Evolutionary conservation across 73 alveolate species (phyloP).

Genomic region (Paramecium caudatum): DNA sequence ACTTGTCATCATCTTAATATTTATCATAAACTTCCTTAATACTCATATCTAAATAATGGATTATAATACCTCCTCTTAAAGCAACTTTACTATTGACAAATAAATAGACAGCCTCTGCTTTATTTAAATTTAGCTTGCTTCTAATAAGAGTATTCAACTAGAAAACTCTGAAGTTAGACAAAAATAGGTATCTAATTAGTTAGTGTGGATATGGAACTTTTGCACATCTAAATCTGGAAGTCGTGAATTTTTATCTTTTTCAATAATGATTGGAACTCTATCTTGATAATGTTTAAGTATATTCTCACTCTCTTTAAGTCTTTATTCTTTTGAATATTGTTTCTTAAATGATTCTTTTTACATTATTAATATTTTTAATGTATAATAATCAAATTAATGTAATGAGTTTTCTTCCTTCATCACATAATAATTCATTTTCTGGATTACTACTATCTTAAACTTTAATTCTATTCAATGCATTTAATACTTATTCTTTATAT

Average conservation of each 20-base stretch:
- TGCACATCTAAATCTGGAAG: constrained; percentile 66
- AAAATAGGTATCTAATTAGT: constrained; percentile 23
- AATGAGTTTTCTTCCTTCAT: constrained; percentile 60
- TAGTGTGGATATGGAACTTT: constrained; percentile 35
- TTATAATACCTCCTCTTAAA: constrained; percentile 47
- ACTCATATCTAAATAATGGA: constrained; percentile 51
- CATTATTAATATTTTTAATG: background rate
- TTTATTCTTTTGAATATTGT: constrained; percentile 20
- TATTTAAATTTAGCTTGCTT: constrained; percentile 53
- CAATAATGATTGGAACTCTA: constrained; percentile 66
- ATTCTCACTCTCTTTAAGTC: constrained; percentile 65
- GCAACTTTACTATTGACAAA: constrained; percentile 68
- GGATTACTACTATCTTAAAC: constrained; percentile 57
- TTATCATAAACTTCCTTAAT: constrained; percentile 60
- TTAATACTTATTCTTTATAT: background rate
- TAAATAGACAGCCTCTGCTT: constrained; percentile 65
- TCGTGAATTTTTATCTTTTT: constrained; percentile 48
- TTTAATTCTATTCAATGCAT: constrained; percentile 24
- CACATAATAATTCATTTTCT: constrained; percentile 67
- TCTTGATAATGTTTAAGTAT: constrained; percentile 56
- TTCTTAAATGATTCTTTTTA: constrained; percentile 24
- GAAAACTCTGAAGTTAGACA: constrained; percentile 54
- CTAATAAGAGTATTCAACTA: constrained; percentile 46
- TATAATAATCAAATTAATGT: constrained; percentile 10
- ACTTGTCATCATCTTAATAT: constrained; percentile 57